Evolutionary conservation across 805 yeast species (phyloP).

Genomic region (Wickerhamomyces bovis): DNA sequence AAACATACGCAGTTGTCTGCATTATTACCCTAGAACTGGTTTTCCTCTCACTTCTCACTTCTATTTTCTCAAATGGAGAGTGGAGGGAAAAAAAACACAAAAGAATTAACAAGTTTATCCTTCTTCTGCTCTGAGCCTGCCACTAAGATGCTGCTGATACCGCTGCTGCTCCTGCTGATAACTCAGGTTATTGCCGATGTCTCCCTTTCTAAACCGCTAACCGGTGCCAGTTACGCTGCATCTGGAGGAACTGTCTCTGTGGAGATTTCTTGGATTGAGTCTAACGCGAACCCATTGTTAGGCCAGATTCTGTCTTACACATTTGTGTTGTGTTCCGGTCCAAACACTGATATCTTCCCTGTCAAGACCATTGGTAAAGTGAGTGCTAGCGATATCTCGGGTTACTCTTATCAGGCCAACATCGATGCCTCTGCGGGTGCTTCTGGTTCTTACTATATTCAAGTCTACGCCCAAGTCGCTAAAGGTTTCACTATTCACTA

Average conservation of each 20-base stretch:
- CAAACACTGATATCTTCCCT: constrained; percentile 41
- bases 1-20: too few species aligned
- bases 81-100: too few species aligned
- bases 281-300: constrained; percentile 43
- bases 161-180: neutral
- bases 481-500: constrained; percentile 56
- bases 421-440: constrained; percentile 42
- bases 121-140: neutral
- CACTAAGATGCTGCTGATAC: neutral
- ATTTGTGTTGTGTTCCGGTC: constrained; percentile 64
- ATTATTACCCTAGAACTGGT: too few species aligned
- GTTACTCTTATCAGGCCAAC: constrained; percentile 32
- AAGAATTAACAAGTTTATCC: too few species aligned
- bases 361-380: constrained; percentile 28
- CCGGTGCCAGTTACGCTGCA: constrained; percentile 14
- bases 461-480: constrained; percentile 44
- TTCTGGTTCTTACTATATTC: constrained; percentile 68
- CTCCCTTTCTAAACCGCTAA: constrained; percentile 21
- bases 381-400: constrained; percentile 27
- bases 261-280: constrained; percentile 48
- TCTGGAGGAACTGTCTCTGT: constrained; percentile 26
- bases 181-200: constrained; percentile 19
- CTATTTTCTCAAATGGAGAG: neutral
- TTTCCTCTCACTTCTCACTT: too few species aligned
- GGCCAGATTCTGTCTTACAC: constrained; percentile 38